Evolutionary conservation across 2,329 filamentous ascomycete species (phyloP), one percentile per base, ranked within the genome.

Genomic region (Cordyceps sp.): DNA sequence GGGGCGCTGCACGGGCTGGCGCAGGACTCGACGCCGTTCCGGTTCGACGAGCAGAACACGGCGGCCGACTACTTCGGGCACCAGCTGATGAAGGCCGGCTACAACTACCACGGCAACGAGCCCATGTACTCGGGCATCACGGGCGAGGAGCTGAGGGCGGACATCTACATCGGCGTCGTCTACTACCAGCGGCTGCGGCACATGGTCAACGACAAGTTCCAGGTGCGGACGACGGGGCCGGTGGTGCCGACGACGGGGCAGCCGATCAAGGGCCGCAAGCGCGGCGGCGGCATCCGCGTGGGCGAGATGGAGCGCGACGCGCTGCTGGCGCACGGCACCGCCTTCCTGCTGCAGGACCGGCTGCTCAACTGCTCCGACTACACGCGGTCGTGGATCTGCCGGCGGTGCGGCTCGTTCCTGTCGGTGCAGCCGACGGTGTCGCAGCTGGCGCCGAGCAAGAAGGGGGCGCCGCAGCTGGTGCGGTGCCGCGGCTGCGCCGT

Each of bases 121-220:
- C 88, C 90, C 27, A 92, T 98, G 78, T 98, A 98, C 64, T 90
- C 80, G 27, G 90, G 90, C 26, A 88, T 96, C 53, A 98, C 90
- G 0, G 90, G 90, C 39, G 76, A 93, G 53, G 88, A 96, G 55
- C 76, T 98, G 26, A 76, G 77, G 15, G 88, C 85, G 6, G 90
- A 98, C 52, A 96, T 98, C 48, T 98, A 93, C 60, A 73, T 96
- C 37, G 90, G 90, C 29, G 77, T 94, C 10, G 90, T 98, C 38
- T 96, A 96, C 66, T 98, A 98, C 66, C 90, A 98, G 59, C 78
- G 90, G 55, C 69, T 98, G 38, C 71, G 90, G 53, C 90, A 98
- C 76, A 98, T 98, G 90, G 90, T 98, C 35, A 96, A 94, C 69
- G 90, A 98, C 59, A 98, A 98, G 59, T 98, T 82, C 66, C 90